Evolutionary conservation across 805 yeast genomes (phyloP).

Genomic region (Sugiyamaella lignohabitans): DNA sequence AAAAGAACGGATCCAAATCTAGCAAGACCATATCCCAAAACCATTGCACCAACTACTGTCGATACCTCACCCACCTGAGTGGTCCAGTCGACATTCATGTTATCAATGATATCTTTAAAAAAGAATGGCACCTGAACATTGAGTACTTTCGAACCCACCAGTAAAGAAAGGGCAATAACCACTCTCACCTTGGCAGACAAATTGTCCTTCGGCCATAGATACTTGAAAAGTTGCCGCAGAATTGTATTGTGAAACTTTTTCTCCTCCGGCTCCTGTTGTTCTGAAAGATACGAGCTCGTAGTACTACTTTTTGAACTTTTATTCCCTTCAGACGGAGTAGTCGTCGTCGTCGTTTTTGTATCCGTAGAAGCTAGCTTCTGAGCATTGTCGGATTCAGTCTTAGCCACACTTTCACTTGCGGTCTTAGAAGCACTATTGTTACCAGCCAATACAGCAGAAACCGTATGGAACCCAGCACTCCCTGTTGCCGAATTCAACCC

Average conservation of each 20-base stretch:
- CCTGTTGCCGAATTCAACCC: no score
- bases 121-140: constrained; percentile 96
- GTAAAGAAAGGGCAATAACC: constrained; percentile 60
- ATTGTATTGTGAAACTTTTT: constrained; percentile 19
- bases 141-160: constrained; percentile 74
- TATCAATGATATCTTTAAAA: constrained; percentile 82
- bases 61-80: constrained; percentile 58
- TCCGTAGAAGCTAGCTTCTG: no score
- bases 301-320: no score
- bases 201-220: constrained; percentile 34
- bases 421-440: not conserved
- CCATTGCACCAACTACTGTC: constrained; percentile 56
- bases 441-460: no score
- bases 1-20: constrained; percentile 90
- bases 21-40: constrained; percentile 87
- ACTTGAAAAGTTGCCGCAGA: constrained; percentile 24
- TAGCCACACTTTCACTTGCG: not conserved
- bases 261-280: constrained; percentile 3
- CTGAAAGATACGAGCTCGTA: not conserved
- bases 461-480: no score
- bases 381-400: not conserved
- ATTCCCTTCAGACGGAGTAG: no score
- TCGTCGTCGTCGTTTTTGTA: no score
- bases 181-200: constrained; percentile 56
- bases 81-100: constrained; percentile 87